Evolutionary conservation across 2,329 filamentous ascomycete genomes (phyloP), one percentile per base, ranked within the genome.

Genomic region (Rhynchosporium secalis): DNA sequence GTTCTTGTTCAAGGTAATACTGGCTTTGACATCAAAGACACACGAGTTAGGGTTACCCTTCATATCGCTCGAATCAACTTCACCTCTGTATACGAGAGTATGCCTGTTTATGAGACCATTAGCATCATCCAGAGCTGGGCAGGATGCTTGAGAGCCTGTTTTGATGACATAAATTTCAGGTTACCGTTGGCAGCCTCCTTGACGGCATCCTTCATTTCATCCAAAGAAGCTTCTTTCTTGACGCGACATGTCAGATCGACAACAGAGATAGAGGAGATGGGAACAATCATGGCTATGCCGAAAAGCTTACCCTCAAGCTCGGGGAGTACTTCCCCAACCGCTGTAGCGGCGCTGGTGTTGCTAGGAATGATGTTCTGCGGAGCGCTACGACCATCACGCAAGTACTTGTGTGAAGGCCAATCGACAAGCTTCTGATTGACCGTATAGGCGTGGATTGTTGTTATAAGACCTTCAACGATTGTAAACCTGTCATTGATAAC

Each of bases 391-490:
- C 95, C 95, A 87, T 95, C 95, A 83, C 94, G 90, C 94, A 94
- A 99, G 86, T 98, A 95, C 91, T 99, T 99, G 80, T 83, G 84
- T 70, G 95, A 98, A 77, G 95, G 95, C 78, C 92, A 95, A 76
- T 99, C 95, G 75, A 98, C 95, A 75, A 93, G 96, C 91, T 97
- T 97, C 86, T 98, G 95, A 79, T 95, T 98, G 76, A 95, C 95
- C 75, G 95, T 98, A 90, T 98, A 98, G 75, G 95, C 96, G 90
- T 99, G 95, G 80, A 98, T 87, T 73, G 95, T 99, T 82, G 95
- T 98, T 95, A 98, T 99, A 75, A 98, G 89, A 86, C 94, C 95
- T 87, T 99, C 95, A 76, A 97, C 81, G 78, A 99, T 95, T 80
- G 85, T 89, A 85, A 89, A 99, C 81, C 97, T 96, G 86, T 98